phyloP scores from a whole-genome alignment of 2,329 filamentous ascomycete species.

The Fusarium graminum region DNA sequence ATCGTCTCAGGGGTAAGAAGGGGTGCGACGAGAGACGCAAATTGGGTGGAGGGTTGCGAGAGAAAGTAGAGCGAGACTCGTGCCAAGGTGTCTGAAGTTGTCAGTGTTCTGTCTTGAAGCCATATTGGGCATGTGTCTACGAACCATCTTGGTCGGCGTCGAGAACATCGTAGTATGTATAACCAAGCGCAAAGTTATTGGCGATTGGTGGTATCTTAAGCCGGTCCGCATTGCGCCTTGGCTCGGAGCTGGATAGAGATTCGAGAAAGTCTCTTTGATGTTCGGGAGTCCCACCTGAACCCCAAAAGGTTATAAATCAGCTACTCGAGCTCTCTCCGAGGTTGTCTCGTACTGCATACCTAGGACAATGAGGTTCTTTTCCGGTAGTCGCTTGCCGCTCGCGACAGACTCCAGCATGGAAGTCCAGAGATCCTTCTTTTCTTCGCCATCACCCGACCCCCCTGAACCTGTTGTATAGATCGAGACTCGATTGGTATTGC shows the following conservation, averaged over 20 bases:
- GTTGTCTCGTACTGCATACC: conserved; percentile 64
- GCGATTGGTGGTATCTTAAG: conserved; percentile 82
- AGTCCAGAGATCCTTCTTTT: conserved; percentile 93
- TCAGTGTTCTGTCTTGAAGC: conserved; percentile 36
- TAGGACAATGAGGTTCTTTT: conserved; percentile 90
- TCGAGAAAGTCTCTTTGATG: conserved; percentile 88
- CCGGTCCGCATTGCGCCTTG: conserved; percentile 66
- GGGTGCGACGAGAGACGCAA: conserved; percentile 84
- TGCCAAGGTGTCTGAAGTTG: conserved; percentile 82
- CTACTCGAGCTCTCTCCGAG: conserved; percentile 23
- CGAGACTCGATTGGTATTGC: conserved; percentile 68
- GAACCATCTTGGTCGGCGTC: conserved; percentile 93
- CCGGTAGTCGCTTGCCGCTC: conserved; percentile 87
- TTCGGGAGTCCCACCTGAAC: conserved; percentile 80
- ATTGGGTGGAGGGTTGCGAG: conserved; percentile 84
- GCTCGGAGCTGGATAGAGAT: conserved; percentile 67
- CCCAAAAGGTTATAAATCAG: conserved; percentile 48
- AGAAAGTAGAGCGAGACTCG: conserved; percentile 91
- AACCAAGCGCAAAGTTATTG: conserved; percentile 92
- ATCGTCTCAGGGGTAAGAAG: conserved; percentile 87
- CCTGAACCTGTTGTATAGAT: conserved; percentile 70
- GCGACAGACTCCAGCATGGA: conserved; percentile 92
- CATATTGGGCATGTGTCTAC: conserved; percentile 29
- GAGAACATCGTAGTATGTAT: conserved; percentile 94
- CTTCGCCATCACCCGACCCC: conserved; percentile 72